Evolutionary conservation across 495 filamentous ascomycete species (phyloP), one percentile per base, ranked within the genome.

Genomic region (Neurospora sp.): DNA sequence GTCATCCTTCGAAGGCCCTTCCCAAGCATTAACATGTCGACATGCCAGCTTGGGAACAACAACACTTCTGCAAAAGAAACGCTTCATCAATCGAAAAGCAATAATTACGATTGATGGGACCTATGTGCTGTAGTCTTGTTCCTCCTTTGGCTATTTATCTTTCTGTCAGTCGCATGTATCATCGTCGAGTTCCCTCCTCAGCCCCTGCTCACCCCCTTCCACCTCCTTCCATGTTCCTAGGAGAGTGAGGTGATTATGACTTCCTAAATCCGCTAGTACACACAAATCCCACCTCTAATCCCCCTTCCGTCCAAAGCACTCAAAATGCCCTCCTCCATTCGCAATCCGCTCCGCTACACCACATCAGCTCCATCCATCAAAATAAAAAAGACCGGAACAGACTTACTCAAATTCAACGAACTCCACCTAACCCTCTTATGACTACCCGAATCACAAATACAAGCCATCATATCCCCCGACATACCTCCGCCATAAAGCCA

Each of bases 341-440:
- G 53, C 53, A 65, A 65, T 65, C 2, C 53, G 53, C 9, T 65
- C 53, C 22, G 53, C 53, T 65, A 37, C 53, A 1, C 2, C 9
- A 53, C 6, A 5, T 65, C 3, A 65, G 53, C 14, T 59, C 7
- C 0, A 3, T 4, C 14, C 14, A 65, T 35, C 27, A 8, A 3
- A 1, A 1, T 8, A 0, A 35, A 1, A 0, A 1, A 4, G 2
- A 61, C 5, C 1, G 2, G 31, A 31, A 35, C 1, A 35, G 2
- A 35, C 53, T 18, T 65, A 65, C 53, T 65, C 53, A 65, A 18
- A 18, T 65, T 65, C 53, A 65, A 35, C 53, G 53, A 31, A 65
- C 22, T 27, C 53, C 22, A 65, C 27, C 6, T 65, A 35, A 9
- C 14, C 27, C 53, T 35, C 14, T 18, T 65, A 18, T 65, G 27